phyloP scores from a whole-genome alignment of 169 alveolate genomes.

The Hammondia hammondi region DNA sequence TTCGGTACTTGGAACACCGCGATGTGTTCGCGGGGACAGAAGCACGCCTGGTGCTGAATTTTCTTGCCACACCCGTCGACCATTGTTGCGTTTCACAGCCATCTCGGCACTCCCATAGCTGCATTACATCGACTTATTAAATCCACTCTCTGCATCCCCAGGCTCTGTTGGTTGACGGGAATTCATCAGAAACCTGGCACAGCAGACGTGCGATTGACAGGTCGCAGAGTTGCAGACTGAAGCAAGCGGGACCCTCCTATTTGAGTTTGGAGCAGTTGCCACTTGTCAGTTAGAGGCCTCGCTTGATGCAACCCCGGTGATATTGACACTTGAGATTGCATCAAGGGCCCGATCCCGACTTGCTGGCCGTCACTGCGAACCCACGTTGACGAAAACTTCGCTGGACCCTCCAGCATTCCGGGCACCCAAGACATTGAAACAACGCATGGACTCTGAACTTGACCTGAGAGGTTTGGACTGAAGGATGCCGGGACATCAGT shows the following conservation, averaged over 20 bases:
- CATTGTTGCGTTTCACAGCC: no score
- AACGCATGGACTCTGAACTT: background rate
- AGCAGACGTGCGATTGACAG: background rate
- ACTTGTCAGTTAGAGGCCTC: background rate
- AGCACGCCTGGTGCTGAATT: no score
- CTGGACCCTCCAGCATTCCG: background rate
- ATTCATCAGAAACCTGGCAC: background rate
- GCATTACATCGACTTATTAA: no score
- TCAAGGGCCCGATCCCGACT: background rate
- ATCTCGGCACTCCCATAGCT: no score
- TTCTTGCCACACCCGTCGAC: no score
- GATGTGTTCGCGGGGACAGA: no score
- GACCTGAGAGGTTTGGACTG: background rate
- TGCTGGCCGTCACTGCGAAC: background rate
- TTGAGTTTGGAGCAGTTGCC: background rate
- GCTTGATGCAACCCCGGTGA: background rate
- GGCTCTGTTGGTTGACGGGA: background rate
- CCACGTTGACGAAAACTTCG: background rate
- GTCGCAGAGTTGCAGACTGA: background rate
- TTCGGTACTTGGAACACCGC: no score
- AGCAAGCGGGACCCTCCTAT: background rate
- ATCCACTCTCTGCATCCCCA: no score
- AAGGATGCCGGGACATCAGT: background rate
- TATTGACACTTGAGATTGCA: background rate
- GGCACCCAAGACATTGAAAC: background rate